Evolutionary conservation across 1,139 yeast species (phyloP).

Genomic region (Yarrowia galli): DNA sequence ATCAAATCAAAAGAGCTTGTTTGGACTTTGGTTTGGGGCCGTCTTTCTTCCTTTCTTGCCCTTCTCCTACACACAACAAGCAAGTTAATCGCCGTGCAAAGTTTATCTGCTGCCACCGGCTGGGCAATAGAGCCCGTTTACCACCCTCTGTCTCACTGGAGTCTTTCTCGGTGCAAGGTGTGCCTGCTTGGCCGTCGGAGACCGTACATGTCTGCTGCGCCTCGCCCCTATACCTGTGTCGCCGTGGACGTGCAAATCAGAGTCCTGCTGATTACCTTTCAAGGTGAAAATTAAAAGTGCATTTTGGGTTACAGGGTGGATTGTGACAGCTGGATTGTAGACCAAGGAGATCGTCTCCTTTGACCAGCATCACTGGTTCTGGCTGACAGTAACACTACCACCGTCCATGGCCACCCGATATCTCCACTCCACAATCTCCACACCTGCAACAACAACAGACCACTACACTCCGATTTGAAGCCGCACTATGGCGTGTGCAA

Average conservation of each 20-base stretch:
- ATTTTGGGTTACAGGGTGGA: neutral
- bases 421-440: too few species aligned
- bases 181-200: constrained; percentile 24
- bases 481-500: constrained; percentile 34
- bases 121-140: too few species aligned
- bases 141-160: neutral
- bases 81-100: constrained; percentile 26
- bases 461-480: neutral
- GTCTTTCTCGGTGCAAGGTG: neutral
- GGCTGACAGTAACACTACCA: too few species aligned
- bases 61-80: constrained; percentile 6
- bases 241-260: constrained; percentile 22
- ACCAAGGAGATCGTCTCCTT: too few species aligned
- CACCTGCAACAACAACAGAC: neutral
- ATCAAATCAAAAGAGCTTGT: constrained; percentile 12
- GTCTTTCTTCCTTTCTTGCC: neutral
- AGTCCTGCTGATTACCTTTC: constrained; percentile 12
- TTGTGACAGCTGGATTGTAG: neutral
- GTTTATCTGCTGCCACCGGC: neutral
- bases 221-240: neutral
- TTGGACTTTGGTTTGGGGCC: constrained; percentile 3
- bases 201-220: constrained; percentile 32
- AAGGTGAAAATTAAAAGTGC: constrained; percentile 22
- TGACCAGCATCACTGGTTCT: too few species aligned
- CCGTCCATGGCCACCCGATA: too few species aligned